Percentiles rank a stretch among this genome's conserved stretches.
These are phyloP conservation scores for Hibiscus trionum DNA, from an alignment of 345 rosid genomes.

Conservation along the genomic window DNA sequence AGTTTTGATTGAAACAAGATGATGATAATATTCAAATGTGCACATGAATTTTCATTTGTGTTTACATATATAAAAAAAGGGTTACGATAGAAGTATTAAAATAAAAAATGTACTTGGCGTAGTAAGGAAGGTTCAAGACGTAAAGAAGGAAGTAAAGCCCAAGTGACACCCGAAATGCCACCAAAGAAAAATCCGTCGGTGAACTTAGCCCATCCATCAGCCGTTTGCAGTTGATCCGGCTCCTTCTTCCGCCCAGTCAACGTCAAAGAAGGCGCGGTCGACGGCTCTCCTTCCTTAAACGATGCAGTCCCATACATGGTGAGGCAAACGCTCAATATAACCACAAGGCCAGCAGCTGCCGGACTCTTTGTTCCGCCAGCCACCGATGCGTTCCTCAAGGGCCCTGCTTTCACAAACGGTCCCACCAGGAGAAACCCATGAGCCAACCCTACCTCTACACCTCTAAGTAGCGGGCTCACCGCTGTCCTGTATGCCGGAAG, in stretches of 20 bases:
- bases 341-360: slow-evolving; percentile 80
- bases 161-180: slow-evolving; percentile 77
- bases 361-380: slow-evolving; percentile 74
- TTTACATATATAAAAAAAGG: too few relatives aligned
- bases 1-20: too few relatives aligned
- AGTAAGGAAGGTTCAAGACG: slow-evolving; percentile 56
- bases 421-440: slow-evolving; percentile 64
- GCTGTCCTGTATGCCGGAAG: slow-evolving; percentile 90
- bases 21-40: too few relatives aligned
- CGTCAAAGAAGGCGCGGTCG: slow-evolving; percentile 64
- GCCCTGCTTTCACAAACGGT: slow-evolving; percentile 79
- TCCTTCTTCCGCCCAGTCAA: slow-evolving; percentile 83
- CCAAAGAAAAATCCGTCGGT: slow-evolving; percentile 87
- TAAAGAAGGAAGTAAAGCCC: slow-evolving; percentile 79
- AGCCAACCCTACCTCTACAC: slow-evolving; percentile 74
- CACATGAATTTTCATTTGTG: too few relatives aligned
- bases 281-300: slow-evolving; percentile 70
- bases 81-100: too few relatives aligned
- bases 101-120: too few relatives aligned
- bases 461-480: slow-evolving; percentile 80
- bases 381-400: slow-evolving; percentile 64
- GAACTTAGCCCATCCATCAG: slow-evolving; percentile 90
- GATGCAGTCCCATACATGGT: slow-evolving; percentile 71
- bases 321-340: slow-evolving; percentile 69
- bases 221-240: slow-evolving; percentile 36